Base-by-base conservation (phyloP, 1,284 basidiomycete species). In the Pholiota adiposa region DNA sequence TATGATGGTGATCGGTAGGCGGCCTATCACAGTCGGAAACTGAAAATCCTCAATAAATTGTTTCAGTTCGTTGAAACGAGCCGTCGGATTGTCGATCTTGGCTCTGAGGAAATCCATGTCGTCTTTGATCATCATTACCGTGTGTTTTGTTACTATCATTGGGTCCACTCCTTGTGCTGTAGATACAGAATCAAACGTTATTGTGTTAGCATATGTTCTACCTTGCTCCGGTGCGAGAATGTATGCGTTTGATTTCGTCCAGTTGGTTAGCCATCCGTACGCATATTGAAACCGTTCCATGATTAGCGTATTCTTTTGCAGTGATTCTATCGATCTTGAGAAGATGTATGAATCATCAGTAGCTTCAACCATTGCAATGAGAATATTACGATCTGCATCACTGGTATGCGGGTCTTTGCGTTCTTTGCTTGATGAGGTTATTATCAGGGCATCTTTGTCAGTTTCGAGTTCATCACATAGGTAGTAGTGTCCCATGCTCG, bases 1-100 rank as follows among this genome's bases (percentile, higher is more conserved):
- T 0, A 73, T 5, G 1, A 68, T 50, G 0, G 73, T 74, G 21
- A 73, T 64, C 1, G 72, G 72, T 0, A 60, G 56, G 1, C 63
- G 59, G 7, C 59, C 44, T 2, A 43, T 23, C 11, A 70, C 53
- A 3, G 27, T 59, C 8, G 73, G 73, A 34, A 72, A 71, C 5
- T 55, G 31, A 53, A 73, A 72, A n/a, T 56, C 54, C 2, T 68
- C 60, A 36, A 71, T 63, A 16, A 72, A 41, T n/a, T 62, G 52
- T 29, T 50, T 27, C 0, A 73, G 54, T 27, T 70, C 58, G 0
- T 60, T 9, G 43, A 57, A 70, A 0, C 63, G 59, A 8, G 33
- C 31, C 5, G 40, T n/a, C 2, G 54, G 44, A 40, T 50, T 21
- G n/a, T 56, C 21, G 16, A 48, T 31, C 33, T 36, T 38, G 11